Evolutionary conservation across 179 eudicot species (phyloP).

Genomic region (Gypsophila paniculata): DNA sequence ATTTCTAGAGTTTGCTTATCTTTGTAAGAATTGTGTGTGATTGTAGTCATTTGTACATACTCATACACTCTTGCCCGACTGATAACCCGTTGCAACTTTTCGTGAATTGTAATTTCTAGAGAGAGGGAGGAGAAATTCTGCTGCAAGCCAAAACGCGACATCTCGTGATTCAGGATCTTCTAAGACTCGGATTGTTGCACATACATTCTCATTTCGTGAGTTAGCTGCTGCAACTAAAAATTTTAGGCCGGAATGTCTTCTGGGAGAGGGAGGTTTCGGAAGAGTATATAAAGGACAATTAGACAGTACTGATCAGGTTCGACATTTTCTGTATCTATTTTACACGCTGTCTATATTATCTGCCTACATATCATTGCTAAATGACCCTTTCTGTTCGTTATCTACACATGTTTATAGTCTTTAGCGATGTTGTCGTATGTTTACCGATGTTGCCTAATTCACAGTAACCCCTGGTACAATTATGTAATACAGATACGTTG

Average conservation of each 20-base stretch:
- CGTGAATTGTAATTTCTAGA: slow-evolving; percentile 24
- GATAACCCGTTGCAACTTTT: not conserved
- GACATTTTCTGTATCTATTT: slow-evolving; percentile 5
- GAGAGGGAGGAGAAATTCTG: slow-evolving; percentile 30
- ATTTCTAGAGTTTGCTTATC: no score
- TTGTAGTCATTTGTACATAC: not conserved
- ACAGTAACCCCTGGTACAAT: not conserved
- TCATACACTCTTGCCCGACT: not conserved
- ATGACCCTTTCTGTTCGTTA: slow-evolving; percentile 12
- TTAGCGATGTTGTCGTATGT: not conserved
- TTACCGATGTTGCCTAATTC: not conserved
- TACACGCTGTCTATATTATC: not conserved
- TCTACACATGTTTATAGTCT: not conserved
- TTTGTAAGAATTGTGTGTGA: no score
- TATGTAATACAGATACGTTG: not conserved
- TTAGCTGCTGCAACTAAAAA: slow-evolving; percentile 63
- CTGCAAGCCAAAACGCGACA: slow-evolving; percentile 26
- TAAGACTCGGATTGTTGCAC: slow-evolving; percentile 41
- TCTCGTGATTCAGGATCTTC: slow-evolving; percentile 39
- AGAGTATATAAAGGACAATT: slow-evolving; percentile 67
- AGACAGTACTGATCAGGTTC: slow-evolving; percentile 50
- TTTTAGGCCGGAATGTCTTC: slow-evolving; percentile 51
- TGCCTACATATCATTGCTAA: not conserved
- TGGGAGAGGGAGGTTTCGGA: slow-evolving; percentile 84
- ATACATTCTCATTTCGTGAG: slow-evolving; percentile 59